Evolutionary conservation across 768 basidiomycete species (phyloP), one percentile per base, ranked within the genome.

Genomic region (Trametes sanguinea): DNA sequence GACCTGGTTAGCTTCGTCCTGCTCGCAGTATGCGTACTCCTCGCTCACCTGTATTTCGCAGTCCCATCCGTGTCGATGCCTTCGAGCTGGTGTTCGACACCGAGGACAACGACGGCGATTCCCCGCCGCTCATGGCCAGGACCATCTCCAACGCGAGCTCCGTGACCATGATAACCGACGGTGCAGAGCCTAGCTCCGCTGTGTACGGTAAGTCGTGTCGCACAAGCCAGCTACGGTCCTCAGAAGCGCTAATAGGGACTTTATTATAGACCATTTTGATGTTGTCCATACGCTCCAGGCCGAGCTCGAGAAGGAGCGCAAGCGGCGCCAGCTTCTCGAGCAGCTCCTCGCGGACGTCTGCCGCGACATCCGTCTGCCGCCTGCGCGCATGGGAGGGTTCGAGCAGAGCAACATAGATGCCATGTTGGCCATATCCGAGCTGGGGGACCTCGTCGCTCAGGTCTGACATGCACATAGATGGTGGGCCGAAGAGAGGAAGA

Each of bases 271-370:
- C 35, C 35, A 6, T 6, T 37, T 6, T 11, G 35, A 37, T 37
- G 6, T 37, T 11, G 35, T 37, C 11, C 35, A 45, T 7, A 29
- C 32, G 16, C 45, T 4, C 10, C 27, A 2, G 6, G 6, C 35
- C 53, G 53, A 32, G 53, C 29, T 29, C 17, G 4, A 29, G 11
- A 40, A 27, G 16, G 45, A 56, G 55, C 33, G 33, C 45, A 35
- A 13, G 5, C 45, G 55, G 2, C 57, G 57, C 40, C 6, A 2
- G 7, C 39, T 42, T 16, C 37, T 33, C 48, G 57, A 58, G 48
- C 48, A 40, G 35, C 22, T 33, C 29, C 57, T 58, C 48, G 29
- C 17, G 8, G 48, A 58, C 39, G 27, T 58, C 29, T 43, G 48
- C 48, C 10, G 11, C 17, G 30, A 35, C 48, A 9, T 48, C 40